Percentiles rank a stretch among this genome's conserved stretches.
Evolutionary conservation across 1,284 basidiomycete species (phyloP).

Genomic region (Trametes pubescens): DNA sequence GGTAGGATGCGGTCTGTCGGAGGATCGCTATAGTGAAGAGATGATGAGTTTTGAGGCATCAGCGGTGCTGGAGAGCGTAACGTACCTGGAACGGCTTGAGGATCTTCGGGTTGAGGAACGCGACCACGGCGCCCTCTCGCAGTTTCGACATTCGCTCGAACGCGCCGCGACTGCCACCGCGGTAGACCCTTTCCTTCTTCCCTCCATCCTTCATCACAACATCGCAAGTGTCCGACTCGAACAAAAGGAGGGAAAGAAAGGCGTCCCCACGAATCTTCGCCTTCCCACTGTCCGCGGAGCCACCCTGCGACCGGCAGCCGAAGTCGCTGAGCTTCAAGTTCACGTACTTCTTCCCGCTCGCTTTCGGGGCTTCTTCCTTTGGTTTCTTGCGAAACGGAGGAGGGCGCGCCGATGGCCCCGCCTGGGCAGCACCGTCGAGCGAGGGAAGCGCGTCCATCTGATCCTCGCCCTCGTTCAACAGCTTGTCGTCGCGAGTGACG

Average conservation of each 20-base stretch:
- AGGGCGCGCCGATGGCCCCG: constrained; percentile 28
- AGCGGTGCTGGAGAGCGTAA: constrained; percentile 11
- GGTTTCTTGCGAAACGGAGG: constrained; percentile 45
- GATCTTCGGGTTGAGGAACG: constrained; percentile 88
- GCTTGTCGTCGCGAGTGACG: constrained; percentile 57
- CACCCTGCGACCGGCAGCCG: constrained; percentile 59
- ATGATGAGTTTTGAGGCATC: neutral
- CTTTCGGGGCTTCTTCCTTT: constrained; percentile 50
- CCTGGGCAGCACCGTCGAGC: constrained; percentile 33
- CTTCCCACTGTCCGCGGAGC: constrained; percentile 63
- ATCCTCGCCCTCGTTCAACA: constrained; percentile 45
- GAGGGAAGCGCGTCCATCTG: constrained; percentile 35
- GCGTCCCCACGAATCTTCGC: constrained; percentile 81
- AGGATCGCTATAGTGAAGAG: constrained; percentile 49
- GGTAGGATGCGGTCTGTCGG: constrained; percentile 74
- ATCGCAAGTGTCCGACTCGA: constrained; percentile 83
- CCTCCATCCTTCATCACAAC: constrained; percentile 56
- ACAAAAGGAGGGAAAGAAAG: constrained; percentile 82
- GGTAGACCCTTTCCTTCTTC: constrained; percentile 71
- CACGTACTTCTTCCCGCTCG: constrained; percentile 81
- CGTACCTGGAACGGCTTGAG: constrained; percentile 85
- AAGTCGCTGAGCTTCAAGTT: constrained; percentile 89
- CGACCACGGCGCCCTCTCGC: constrained; percentile 88
- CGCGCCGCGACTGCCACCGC: constrained; percentile 90
- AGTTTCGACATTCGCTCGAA: constrained; percentile 90